Base-by-base conservation (phyloP, 495 filamentous ascomycete genomes). In the Penicillium macrosclerotiorum region DNA sequence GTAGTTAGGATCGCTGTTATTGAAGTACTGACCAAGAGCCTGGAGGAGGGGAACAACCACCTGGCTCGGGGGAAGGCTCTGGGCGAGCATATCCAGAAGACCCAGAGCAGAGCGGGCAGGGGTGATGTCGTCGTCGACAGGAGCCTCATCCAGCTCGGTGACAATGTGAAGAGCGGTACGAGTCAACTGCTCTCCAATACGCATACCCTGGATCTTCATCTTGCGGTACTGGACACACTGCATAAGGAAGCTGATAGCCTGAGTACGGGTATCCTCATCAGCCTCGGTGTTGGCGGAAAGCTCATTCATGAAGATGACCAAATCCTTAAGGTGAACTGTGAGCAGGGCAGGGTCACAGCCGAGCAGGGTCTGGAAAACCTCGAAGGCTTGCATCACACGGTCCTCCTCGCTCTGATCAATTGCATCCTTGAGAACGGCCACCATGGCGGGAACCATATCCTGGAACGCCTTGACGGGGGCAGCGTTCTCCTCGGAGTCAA, bases 301-400 rank as follows among this genome's bases (percentile, higher is more conserved):
- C 40, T 94, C 86, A 53, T 91, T 86, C 88, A 98, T 96, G 74
- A 97, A 95, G 50, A 88, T 81, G 35, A 97, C 73, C 22, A 98
- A 76, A 59, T 96, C 87, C 65, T 85, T 86, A 65, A 99, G 90
- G 69, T 96, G 90, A 26, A 77, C 74, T 47, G 83, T 86, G 19
- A 96, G 71, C 22, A 97, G 75, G n/a, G 85, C 78, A 18, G 85
- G 82, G 57, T 97, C 91, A 61, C 88, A 95, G 47, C 88, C 88
- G 23, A 98, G 76, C 47, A 97, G 80, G 24, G 88, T 95, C 71
- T 98, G 94, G 78, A 98, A 96, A 39, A 96, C 91, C 65, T 98
- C 93, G 57, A 98, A 98, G 5, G 85, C 85, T 58, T 92, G 86
- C 67, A 89, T 86, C 37, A 85, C 79, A 49, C 84, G 85, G 53